Percentiles rank a stretch among this genome's conserved stretches.
Evolutionary conservation across 495 filamentous ascomycete species (phyloP).

Genomic region (Aspergillus campestris): DNA sequence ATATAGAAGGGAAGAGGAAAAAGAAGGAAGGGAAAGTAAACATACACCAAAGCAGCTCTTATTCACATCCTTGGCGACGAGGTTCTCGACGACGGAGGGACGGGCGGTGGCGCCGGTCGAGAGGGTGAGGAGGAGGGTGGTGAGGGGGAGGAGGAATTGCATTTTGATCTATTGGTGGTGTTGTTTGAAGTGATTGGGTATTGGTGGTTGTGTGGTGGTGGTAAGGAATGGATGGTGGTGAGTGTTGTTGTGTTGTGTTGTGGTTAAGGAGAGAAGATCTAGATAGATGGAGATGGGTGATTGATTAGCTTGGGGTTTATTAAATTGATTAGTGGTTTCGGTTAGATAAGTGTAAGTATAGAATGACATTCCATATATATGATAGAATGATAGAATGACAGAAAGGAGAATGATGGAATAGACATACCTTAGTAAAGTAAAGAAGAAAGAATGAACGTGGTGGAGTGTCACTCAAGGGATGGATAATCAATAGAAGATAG

Average conservation of each 20-base stretch:
- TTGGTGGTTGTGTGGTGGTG: not conserved
- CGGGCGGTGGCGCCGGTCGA: constrained; percentile 6
- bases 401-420: not conserved
- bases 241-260: not conserved
- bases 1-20: too few species aligned
- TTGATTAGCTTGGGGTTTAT: not conserved
- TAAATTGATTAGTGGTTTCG: too few species aligned
- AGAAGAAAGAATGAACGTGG: not conserved
- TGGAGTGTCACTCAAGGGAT: too few species aligned
- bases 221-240: not conserved
- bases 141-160: constrained; percentile 11
- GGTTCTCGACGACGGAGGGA: not conserved
- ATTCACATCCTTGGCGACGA: not conserved
- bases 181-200: not conserved
- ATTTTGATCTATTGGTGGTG: constrained; percentile 2
- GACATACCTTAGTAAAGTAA: not conserved
- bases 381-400: not conserved
- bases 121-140: not conserved
- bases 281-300: not conserved
- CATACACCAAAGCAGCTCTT: not conserved
- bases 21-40: not conserved
- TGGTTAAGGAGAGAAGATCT: not conserved
- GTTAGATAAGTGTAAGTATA: too few species aligned
- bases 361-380: too few species aligned
- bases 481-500: not conserved